These are phyloP conservation scores for Dictyostelium brefeldianum DNA, from an alignment of 78 protist genomes.

Conservation along the genomic window DNA sequence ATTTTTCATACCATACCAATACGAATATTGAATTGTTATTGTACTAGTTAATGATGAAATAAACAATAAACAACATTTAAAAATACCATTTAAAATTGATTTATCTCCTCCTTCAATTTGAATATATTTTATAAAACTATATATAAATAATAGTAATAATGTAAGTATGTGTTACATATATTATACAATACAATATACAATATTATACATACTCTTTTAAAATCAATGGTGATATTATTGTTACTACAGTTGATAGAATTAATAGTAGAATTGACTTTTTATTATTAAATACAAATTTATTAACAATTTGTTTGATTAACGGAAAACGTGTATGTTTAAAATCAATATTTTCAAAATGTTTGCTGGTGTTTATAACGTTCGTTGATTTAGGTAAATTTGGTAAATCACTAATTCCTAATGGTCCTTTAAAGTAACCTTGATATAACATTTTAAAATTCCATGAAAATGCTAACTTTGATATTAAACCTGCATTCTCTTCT, in stretches of 20 bases:
- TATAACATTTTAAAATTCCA: slow-evolving; percentile 30
- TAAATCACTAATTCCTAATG: slow-evolving; percentile 34
- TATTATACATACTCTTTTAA: slow-evolving; percentile 17
- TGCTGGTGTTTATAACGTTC: background rate
- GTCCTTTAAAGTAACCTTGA: slow-evolving; percentile 28
- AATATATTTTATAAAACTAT: background rate
- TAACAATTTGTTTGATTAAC: slow-evolving; percentile 25
- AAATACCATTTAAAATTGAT: background rate
- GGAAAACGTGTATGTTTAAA: background rate
- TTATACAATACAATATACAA: background rate
- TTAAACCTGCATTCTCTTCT: background rate
- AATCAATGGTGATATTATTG: slow-evolving; percentile 27
- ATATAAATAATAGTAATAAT: background rate
- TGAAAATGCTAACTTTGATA: background rate
- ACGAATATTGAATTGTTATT: slow-evolving; percentile 24
- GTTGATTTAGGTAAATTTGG: background rate
- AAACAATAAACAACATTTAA: slow-evolving; percentile 11
- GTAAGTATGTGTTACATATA: background rate
- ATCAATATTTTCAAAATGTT: background rate
- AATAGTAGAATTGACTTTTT: background rate
- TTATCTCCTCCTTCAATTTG: background rate
- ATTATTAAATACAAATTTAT: background rate
- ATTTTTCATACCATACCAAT: slow-evolving; percentile 40
- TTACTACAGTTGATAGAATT: background rate
- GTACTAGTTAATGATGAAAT: background rate